These are phyloP conservation scores for Neonothopanus nambi DNA, from an alignment of 1,284 basidiomycete genomes.

Conservation along the genomic window DNA sequence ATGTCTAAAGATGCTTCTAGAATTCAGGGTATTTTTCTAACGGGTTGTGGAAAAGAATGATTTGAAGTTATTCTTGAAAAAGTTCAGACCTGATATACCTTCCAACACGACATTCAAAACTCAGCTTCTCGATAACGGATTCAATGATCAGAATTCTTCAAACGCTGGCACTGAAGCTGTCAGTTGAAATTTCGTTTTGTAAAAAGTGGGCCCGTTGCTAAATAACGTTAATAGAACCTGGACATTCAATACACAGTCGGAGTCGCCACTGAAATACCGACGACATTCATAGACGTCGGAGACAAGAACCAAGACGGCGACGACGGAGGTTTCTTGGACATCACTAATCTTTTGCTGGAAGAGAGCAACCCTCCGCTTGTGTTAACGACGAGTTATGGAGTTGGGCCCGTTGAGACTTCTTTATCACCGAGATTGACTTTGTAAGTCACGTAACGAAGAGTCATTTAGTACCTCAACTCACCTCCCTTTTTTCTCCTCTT, in stretches of 20 bases:
- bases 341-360: neutral
- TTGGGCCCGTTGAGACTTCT: conserved; percentile 1
- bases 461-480: too few relatives aligned
- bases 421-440: conserved; percentile 4
- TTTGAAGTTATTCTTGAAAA: conserved; percentile 40
- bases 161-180: conserved; percentile 41
- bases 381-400: conserved; percentile 10
- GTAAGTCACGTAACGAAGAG: neutral
- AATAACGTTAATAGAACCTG: conserved; percentile 18
- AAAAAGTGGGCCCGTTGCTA: too few relatives aligned
- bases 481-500: neutral
- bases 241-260: conserved; percentile 30
- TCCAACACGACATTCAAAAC: conserved; percentile 19
- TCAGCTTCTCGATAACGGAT: conserved; percentile 43
- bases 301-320: conserved; percentile 16
- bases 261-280: conserved; percentile 27
- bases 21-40: neutral
- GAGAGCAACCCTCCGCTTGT: conserved; percentile 11
- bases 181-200: neutral
- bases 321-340: conserved; percentile 9
- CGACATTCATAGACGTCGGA: conserved; percentile 19
- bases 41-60: conserved; percentile 37
- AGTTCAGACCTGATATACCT: conserved; percentile 20
- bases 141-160: conserved; percentile 37
- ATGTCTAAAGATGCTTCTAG: neutral